Evolutionary conservation across 768 basidiomycete species (phyloP).

Genomic region (Podaxis rugospora): DNA sequence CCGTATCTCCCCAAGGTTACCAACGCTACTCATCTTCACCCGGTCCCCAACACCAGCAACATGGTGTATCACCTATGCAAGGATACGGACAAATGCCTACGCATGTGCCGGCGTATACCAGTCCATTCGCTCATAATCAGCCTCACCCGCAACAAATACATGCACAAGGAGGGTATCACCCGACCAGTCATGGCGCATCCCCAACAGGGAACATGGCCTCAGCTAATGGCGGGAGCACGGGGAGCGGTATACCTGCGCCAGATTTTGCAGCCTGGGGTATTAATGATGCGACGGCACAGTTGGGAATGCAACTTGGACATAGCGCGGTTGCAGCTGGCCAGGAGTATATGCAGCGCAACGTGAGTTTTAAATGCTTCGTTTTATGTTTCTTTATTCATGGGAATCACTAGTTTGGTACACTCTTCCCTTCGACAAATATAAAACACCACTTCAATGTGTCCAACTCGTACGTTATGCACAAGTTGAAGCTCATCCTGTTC

Average conservation of each 20-base stretch:
- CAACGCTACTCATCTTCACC: conserved; percentile 69
- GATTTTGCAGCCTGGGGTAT: conserved; percentile 79
- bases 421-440: conserved; percentile 70
- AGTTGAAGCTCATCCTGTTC: conserved; percentile 84
- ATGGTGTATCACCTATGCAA: conserved; percentile 17
- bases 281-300: conserved; percentile 90
- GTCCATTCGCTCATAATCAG: conserved; percentile 45
- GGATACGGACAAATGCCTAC: conserved; percentile 17
- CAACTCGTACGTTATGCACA: conserved; percentile 91
- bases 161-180: conserved; percentile 6
- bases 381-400: conserved; percentile 4
- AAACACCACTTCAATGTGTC: conserved; percentile 96
- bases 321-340: conserved; percentile 92
- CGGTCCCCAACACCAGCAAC: conserved; percentile 26
- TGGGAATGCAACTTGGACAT: conserved; percentile 93
- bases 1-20: conserved; percentile 70
- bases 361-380: conserved; percentile 31
- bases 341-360: conserved; percentile 94
- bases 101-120: conserved; percentile 43
- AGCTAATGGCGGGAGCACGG: not conserved
- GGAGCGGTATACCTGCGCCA: conserved; percentile 18
- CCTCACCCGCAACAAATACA: conserved; percentile 26
- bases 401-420: conserved; percentile 62
- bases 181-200: not conserved
- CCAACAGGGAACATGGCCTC: conserved; percentile 12